Base-by-base conservation (phyloP, 352 stramenopile species). In the Phytophthora lateralis region DNA sequence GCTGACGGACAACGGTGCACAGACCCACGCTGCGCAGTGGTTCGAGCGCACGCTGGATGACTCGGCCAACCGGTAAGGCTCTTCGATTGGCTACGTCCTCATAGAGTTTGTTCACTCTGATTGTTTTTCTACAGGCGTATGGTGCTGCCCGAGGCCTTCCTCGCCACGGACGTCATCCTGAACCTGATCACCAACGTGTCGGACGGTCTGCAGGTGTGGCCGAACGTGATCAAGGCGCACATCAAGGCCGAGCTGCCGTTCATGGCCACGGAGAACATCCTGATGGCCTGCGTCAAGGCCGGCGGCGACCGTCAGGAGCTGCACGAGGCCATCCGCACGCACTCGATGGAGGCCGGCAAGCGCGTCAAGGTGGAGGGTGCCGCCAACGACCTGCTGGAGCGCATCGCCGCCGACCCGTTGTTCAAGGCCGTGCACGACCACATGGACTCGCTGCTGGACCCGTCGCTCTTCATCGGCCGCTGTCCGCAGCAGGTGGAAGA, bases 221-320 rank as follows among this genome's bases (percentile, higher is more conserved):
- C 88, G n/a, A 97, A 97, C 62, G 90, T 98, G 17, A 97, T 99
- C 55, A 92, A 96, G 62, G 76, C 91, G n/a, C 97, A 99, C 76
- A 98, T 99, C 55, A 97, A 96, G 76, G 93, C 95, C 15, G 97
- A 99, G 82, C 80, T 99, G 60, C 97, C 97, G 20, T 99, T 99
- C 79, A 99, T 99, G 97, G 95, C 97, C 24, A 99, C 97, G 9
- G 97, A 99, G 76, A 98, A 98, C 72, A 99, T 99, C 71, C 72
- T 99, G 39, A 99, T 99, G 97, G 97, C 98, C 38, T 99, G 97
- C 71, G 89, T 98, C 47, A 98, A 99, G 91, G 93, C 92, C 11
- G 97, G 97, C 26, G 97, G 97, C n/a, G 96, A 99, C 69, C 90
- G 97, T 53, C 97, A 99, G 71, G 81, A 91, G 59, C 80, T 99